phyloP scores from a whole-genome alignment of 2,329 filamentous ascomycete genomes.

The Didymella pinodella region DNA sequence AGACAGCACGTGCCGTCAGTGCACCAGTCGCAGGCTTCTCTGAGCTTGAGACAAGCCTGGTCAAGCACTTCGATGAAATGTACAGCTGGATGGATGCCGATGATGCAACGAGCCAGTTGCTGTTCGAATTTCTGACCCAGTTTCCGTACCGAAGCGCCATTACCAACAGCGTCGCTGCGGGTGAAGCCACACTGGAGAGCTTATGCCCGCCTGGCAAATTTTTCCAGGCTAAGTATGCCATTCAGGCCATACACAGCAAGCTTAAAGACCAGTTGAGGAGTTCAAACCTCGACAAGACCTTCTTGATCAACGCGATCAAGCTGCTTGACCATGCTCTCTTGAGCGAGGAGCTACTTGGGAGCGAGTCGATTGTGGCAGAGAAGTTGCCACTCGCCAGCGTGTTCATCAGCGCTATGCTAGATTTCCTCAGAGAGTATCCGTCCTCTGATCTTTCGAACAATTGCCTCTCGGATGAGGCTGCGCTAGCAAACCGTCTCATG shows the following conservation, averaged over 20 bases:
- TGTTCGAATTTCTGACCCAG: slow-evolving; percentile 47
- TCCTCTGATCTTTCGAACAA: slow-evolving; percentile 38
- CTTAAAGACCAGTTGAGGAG: slow-evolving; percentile 44
- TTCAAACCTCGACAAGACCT: slow-evolving; percentile 26
- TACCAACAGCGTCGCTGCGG: slow-evolving; percentile 37
- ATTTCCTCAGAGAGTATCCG: slow-evolving; percentile 50
- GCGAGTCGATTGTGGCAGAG: slow-evolving; percentile 29
- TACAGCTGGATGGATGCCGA: slow-evolving; percentile 82
- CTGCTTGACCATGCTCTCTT: slow-evolving; percentile 43
- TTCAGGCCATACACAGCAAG: slow-evolving; percentile 39
- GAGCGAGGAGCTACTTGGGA: slow-evolving; percentile 35
- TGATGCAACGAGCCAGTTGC: slow-evolving; percentile 56
- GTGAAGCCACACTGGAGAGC: slow-evolving; percentile 29
- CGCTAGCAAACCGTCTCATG: slow-evolving; percentile 44
- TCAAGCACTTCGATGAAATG: slow-evolving; percentile 82
- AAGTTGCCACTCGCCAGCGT: slow-evolving; percentile 40
- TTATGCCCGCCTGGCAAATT: slow-evolving; percentile 48
- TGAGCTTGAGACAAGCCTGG: slow-evolving; percentile 77
- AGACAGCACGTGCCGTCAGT: slow-evolving; percentile 31
- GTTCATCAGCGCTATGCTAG: slow-evolving; percentile 40
- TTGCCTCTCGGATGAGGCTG: slow-evolving; percentile 45
- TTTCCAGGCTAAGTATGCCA: slow-evolving; percentile 48
- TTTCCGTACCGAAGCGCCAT: slow-evolving; percentile 45
- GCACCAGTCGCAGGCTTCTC: slow-evolving; percentile 42
- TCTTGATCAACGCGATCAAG: slow-evolving; percentile 29